These are phyloP conservation scores for Chlorociboria aeruginascens DNA, from an alignment of 495 filamentous ascomycete species.

Conservation along the genomic window DNA sequence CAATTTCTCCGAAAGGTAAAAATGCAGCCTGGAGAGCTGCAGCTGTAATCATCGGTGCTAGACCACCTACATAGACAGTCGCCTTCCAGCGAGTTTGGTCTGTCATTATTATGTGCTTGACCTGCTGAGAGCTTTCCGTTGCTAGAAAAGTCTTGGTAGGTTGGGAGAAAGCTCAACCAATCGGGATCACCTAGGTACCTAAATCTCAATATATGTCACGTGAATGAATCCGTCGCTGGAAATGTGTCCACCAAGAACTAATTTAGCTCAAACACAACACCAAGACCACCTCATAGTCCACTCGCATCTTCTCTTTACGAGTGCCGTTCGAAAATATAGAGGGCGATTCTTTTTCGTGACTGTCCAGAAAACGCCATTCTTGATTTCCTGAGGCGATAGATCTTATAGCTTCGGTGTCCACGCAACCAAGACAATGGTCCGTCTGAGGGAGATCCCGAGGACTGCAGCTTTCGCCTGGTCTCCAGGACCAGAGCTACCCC, in stretches of 20 bases:
- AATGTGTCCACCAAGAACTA: constrained; percentile 12
- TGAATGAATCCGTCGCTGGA: neutral
- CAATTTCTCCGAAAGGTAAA: constrained; percentile 89
- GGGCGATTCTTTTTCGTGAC: neutral
- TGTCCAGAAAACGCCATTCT: neutral
- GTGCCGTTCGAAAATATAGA: too few species aligned
- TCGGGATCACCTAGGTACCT: too few species aligned
- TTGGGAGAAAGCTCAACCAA: neutral
- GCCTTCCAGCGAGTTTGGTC: constrained; percentile 62
- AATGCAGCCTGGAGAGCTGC: constrained; percentile 78
- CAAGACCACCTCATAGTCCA: too few species aligned
- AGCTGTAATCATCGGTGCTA: constrained; percentile 65
- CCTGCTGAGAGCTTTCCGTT: neutral
- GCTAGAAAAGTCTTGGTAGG: neutral
- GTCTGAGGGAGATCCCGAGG: constrained; percentile 85
- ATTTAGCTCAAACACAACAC: too few species aligned
- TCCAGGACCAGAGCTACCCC: constrained; percentile 56
- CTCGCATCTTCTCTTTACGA: too few species aligned
- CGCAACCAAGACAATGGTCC: constrained; percentile 59
- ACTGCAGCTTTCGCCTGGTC: constrained; percentile 98
- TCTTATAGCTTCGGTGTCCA: neutral
- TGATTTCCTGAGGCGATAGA: neutral
- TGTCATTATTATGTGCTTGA: constrained; percentile 6
- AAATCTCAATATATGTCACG: neutral
- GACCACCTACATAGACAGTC: constrained; percentile 84